Percentiles rank a stretch among this genome's conserved stretches.
Conservation (phyloP, 2,329 filamentous ascomycete genomes). For the Sclerotinia minor region DNA sequence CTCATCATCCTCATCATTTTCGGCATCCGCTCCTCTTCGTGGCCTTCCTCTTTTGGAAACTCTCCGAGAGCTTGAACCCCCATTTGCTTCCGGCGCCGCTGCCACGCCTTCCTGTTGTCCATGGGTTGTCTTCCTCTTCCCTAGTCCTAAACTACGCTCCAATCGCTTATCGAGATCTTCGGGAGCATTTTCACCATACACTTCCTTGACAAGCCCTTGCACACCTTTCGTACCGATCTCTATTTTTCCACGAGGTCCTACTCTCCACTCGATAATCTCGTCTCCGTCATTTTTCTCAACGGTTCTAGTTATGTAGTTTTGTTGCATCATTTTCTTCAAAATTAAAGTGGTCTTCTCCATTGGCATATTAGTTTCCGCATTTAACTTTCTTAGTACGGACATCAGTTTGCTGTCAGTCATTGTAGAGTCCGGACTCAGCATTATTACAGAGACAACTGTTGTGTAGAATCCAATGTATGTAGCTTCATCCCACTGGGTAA, state of each 20-base stretch:
- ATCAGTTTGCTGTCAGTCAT: conserved; percentile 78
- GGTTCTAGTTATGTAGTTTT: conserved; percentile 78
- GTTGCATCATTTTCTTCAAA: conserved; percentile 71
- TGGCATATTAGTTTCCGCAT: conserved; percentile 71
- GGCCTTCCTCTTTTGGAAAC: neutral
- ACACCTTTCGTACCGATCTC: conserved; percentile 81
- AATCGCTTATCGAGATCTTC: conserved; percentile 61
- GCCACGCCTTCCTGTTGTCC: conserved; percentile 30
- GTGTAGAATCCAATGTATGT: conserved; percentile 81
- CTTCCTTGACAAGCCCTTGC: conserved; percentile 63
- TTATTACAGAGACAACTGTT: conserved; percentile 74
- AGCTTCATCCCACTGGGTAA: conserved; percentile 68
- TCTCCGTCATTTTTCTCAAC: conserved; percentile 72
- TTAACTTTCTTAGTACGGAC: conserved; percentile 71
- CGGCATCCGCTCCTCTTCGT: neutral
- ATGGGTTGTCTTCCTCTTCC: conserved; percentile 29
- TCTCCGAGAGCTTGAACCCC: conserved; percentile 21
- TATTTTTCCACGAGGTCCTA: conserved; percentile 81
- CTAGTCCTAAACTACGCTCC: conserved; percentile 60
- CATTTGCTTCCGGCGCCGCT: conserved; percentile 31
- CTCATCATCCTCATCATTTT: conserved; percentile 18
- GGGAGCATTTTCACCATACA: conserved; percentile 54
- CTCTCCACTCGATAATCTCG: conserved; percentile 74
- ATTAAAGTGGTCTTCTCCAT: conserved; percentile 74
- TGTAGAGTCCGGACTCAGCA: conserved; percentile 65